Evolutionary conservation across 495 filamentous ascomycete genomes (phyloP).

Genomic region (Halenospora varia): DNA sequence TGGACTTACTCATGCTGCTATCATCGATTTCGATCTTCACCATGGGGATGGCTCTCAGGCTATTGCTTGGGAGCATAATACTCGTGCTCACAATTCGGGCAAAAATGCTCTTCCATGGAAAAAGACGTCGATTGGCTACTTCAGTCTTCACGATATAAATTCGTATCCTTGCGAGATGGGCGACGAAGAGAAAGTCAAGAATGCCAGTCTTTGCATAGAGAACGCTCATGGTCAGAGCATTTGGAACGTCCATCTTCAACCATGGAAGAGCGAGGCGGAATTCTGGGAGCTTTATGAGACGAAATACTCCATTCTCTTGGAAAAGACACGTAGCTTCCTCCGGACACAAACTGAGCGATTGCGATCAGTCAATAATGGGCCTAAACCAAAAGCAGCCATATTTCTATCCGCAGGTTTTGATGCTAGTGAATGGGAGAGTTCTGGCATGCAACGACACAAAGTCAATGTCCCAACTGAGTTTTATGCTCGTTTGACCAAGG

Average conservation of each 20-base stretch:
- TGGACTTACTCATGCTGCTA: slow-evolving; percentile 88
- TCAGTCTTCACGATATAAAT: slow-evolving; percentile 95
- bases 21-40: slow-evolving; percentile 95
- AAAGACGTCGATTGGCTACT: slow-evolving; percentile 87
- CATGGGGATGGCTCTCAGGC: slow-evolving; percentile 95
- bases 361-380: slow-evolving; percentile 44
- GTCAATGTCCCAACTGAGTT: slow-evolving; percentile 96
- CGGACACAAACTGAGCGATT: slow-evolving; percentile 58
- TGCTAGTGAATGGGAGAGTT: slow-evolving; percentile 89
- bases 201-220: slow-evolving; percentile 88
- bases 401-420: slow-evolving; percentile 96
- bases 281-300: slow-evolving; percentile 86
- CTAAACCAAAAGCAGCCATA: slow-evolving; percentile 71
- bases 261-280: slow-evolving; percentile 74
- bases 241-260: slow-evolving; percentile 93
- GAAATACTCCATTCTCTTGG: slow-evolving; percentile 68
- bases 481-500: slow-evolving; percentile 83
- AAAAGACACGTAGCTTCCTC: slow-evolving; percentile 76
- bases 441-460: slow-evolving; percentile 88
- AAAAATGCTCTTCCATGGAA: slow-evolving; percentile 67
- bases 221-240: slow-evolving; percentile 87
- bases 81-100: slow-evolving; percentile 47
- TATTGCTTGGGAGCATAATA: slow-evolving; percentile 85
- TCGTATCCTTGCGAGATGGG: slow-evolving; percentile 92
- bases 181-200: slow-evolving; percentile 83